Evolutionary conservation across 164 flowering plant species (phyloP), one percentile per base, ranked within the genome.

Genomic region (Kalanchoe fedtschenkoi): DNA sequence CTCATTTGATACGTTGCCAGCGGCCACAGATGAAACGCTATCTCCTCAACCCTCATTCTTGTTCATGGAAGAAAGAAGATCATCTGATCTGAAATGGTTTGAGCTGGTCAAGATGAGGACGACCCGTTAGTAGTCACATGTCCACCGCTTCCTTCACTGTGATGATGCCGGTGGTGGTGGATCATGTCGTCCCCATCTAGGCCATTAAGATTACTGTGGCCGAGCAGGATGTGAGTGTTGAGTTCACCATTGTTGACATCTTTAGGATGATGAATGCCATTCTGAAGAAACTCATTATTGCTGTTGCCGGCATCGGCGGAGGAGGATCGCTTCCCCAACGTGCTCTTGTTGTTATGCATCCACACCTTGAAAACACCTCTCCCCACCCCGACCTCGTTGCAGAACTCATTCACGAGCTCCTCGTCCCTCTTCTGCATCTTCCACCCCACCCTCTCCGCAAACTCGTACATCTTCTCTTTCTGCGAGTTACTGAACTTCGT

Each of bases 331-430:
- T 76, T 82, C 4, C 66, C 82, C 4, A 77, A 66, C 13, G 81
- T 76, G 79, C 78, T 79, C 81, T 88, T 88, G 74, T 88, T 86
- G 74, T 88, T 88, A 54, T 88, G 96, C 96, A 88, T 88, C 96
- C 96, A 88, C 0, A 88, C 96, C 62, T 84, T 82, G 21, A 84
- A 70, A 17, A 84, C 87, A 5, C 77, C 72, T 60, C 65, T 70
- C 5, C 79, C 81, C 0, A 84, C 80, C 1, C 82, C 85, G 30
- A 79, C 58, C 11, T 80, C 83, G n/a, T 42, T 71, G 75, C 89
- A 84, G 58, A 84, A 80, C 17, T 71, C 76, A 8, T 34, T 63
- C 22, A 84, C 72, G 37, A 68, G 0, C 2, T 76, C 83, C 5
- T 84, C 89, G 34, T 80, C 84, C 7, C 69, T 63, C 74, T 75